Evolutionary conservation across 164 flowering plant species (phyloP), one percentile per base, ranked within the genome.

Genomic region (Magnolia sinica): DNA sequence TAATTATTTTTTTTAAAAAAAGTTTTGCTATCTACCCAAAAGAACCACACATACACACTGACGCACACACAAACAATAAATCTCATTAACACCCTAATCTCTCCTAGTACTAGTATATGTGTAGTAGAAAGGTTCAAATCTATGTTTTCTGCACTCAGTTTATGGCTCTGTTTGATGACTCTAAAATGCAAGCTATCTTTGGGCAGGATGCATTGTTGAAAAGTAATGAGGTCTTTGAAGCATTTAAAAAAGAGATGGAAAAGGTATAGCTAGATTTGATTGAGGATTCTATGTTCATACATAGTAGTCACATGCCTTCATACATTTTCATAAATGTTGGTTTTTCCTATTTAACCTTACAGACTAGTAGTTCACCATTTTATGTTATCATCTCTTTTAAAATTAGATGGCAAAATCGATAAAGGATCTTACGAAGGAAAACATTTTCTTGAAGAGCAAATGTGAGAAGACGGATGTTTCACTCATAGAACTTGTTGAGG

Each of bases 231-330:
- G 97, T 95, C 19, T 95, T 95, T 81, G 98, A 91, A 83, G 89
- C 99, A 68, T 95, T 93, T 80, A 95, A 93, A 85, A 90, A 88
- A 84, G 98, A 95, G 84, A 93, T 92, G 81, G 96, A 93, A 83
- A 95, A 93, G 98, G 99, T 95, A 83, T 67, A 10, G 74, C 67
- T 19, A 63, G 4, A 23, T 63, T 71, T 31, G 20, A 73, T 72
- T n/a, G 70, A 31, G 65, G 23, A n/a, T 24, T n/a, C 4, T n/a
- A 55, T 55, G 61, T 55, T 11, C 13, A 68, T 68, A 68, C 45
- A 3, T 11, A 23, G 49, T 29, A 14, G 58, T 49, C 18, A 19
- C 20, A 49, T 70, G 73, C 23, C 45, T 68, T 37, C 5, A 37
- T 45, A 68, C 6, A 0, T 52, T 49, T 70, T 19, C 8, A 49